Conservation (phyloP, 2,329 filamentous ascomycete species). For the Penicillium sp. region DNA sequence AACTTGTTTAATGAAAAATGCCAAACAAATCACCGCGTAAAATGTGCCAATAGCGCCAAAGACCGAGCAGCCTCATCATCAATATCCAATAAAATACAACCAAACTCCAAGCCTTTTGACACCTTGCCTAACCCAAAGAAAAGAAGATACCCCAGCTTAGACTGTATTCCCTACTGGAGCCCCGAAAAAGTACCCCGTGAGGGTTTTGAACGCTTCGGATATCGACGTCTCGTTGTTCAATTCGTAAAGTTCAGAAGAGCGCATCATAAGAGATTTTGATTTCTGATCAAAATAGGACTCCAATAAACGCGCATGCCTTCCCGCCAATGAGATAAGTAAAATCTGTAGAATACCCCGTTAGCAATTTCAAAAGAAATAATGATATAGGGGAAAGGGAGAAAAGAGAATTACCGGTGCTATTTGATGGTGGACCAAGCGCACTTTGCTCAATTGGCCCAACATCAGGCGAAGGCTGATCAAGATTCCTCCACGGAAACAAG, state of each 20-base stretch:
- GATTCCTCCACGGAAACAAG: not conserved
- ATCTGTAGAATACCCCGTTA: not conserved
- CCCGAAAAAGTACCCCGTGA: not conserved
- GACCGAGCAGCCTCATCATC: not conserved
- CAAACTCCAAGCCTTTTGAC: not conserved
- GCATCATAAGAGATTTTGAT: not conserved
- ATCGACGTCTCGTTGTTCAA: not conserved
- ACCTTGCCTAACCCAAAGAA: not conserved
- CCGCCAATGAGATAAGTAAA: not conserved
- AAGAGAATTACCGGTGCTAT: not conserved
- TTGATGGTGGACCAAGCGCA: not conserved
- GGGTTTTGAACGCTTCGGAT: not conserved
- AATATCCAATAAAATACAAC: not conserved
- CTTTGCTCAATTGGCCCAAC: not conserved
- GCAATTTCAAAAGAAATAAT: not conserved
- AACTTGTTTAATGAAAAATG: not conserved
- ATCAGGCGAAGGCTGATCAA: not conserved
- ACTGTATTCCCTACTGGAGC: not conserved
- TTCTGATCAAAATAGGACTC: not conserved
- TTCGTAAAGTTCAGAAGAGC: not conserved
- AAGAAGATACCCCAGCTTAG: not conserved
- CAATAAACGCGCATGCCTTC: not conserved
- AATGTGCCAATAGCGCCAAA: not conserved
- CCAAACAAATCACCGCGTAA: not conserved
- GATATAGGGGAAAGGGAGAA: too few species aligned